Conservation (phyloP, 257 asterid genomes). For the Capsicum chinense region DNA sequence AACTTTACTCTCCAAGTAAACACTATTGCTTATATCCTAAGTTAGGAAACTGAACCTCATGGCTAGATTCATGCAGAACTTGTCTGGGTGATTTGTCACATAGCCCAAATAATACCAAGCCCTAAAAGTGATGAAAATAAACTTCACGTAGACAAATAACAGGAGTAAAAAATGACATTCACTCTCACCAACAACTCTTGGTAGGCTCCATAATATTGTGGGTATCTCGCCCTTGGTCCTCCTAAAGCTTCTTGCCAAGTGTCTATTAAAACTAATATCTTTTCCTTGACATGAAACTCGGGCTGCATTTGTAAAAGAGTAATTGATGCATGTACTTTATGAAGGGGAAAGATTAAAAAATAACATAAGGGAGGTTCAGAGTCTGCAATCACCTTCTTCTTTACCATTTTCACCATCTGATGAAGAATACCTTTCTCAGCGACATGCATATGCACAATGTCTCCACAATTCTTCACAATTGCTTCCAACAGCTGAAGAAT, state of each 20-base stretch:
- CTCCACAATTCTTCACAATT: slow-evolving; percentile 79
- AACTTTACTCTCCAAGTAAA: slow-evolving; percentile 3
- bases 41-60: slow-evolving; percentile 19
- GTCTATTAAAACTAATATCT: slow-evolving; percentile 30
- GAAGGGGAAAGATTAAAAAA: background rate
- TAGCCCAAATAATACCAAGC: slow-evolving; percentile 13
- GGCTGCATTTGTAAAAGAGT: slow-evolving; percentile 29
- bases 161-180: background rate
- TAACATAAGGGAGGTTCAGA: background rate
- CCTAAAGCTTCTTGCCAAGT: slow-evolving; percentile 41
- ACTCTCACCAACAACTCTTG: slow-evolving; percentile 34
- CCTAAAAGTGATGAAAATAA: background rate
- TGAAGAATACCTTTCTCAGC: slow-evolving; percentile 77
- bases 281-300: slow-evolving; percentile 31
- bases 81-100: background rate
- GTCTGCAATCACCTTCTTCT: slow-evolving; percentile 42
- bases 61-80: background rate
- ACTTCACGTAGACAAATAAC: background rate
- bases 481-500: slow-evolving; percentile 73
- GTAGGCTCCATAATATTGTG: slow-evolving; percentile 34
- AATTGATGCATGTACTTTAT: slow-evolving; percentile 20
- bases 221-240: slow-evolving; percentile 38
- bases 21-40: background rate
- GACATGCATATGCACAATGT: slow-evolving; percentile 78
- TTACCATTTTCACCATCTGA: slow-evolving; percentile 78